Evolutionary conservation across 805 yeast species (phyloP).

Genomic region (Saccharomycopsis schoenii): DNA sequence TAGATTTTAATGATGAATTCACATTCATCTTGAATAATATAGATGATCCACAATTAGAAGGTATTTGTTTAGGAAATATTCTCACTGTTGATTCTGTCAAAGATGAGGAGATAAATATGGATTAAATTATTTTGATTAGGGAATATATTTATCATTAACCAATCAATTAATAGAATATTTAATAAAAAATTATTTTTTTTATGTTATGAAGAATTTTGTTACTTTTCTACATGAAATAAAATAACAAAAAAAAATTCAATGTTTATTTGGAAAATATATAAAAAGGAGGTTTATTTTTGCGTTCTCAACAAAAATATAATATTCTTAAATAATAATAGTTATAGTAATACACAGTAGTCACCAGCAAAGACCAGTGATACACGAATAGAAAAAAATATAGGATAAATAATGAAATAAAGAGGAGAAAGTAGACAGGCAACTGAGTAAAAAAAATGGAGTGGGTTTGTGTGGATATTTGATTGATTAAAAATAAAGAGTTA

Average conservation of each 20-base stretch:
- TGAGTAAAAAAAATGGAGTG: neutral
- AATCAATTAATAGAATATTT: neutral
- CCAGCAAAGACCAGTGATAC: neutral
- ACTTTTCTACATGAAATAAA: too few relatives aligned
- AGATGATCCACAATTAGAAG: constrained; percentile 19
- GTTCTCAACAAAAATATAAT: neutral
- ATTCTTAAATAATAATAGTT: too few relatives aligned
- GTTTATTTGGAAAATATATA: too few relatives aligned
- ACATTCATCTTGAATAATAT: constrained; percentile 24
- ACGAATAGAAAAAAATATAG: neutral
- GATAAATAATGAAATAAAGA: neutral
- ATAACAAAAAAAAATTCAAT: too few relatives aligned
- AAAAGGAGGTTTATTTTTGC: too few relatives aligned
- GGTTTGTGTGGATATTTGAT: neutral
- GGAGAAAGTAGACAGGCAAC: neutral
- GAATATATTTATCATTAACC: neutral
- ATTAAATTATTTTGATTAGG: neutral
- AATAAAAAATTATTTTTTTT: too few relatives aligned
- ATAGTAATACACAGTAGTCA: neutral
- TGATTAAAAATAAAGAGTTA: neutral
- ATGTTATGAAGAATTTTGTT: neutral
- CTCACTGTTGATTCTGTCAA: neutral
- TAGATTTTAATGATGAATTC: constrained; percentile 26
- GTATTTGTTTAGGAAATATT: neutral
- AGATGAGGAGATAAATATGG: neutral